Conservation (phyloP, 768 basidiomycete species). For the Daedalea quercina region DNA sequence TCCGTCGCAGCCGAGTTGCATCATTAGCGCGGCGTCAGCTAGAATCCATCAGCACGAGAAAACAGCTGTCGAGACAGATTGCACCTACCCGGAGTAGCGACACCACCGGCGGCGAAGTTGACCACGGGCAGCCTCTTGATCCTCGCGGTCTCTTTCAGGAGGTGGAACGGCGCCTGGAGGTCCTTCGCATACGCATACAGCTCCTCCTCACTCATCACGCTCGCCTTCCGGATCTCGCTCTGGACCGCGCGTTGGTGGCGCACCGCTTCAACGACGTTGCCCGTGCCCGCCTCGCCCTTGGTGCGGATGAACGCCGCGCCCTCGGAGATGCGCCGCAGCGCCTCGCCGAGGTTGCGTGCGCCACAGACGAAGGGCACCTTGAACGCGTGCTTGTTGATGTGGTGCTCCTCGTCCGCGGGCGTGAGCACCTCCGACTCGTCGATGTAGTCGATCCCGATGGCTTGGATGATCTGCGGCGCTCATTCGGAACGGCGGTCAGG, state of each 20-base stretch:
- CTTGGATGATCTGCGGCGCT: slow-evolving; percentile 73
- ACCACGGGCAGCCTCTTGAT: slow-evolving; percentile 92
- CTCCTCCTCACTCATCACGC: slow-evolving; percentile 91
- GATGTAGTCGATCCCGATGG: slow-evolving; percentile 93
- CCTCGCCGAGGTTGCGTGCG: slow-evolving; percentile 91
- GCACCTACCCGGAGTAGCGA: slow-evolving; percentile 76
- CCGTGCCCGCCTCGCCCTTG: slow-evolving; percentile 89
- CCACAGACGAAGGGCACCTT: slow-evolving; percentile 97
- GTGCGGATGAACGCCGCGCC: slow-evolving; percentile 98
- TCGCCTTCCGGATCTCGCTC: slow-evolving; percentile 78
- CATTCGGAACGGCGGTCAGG: background rate
- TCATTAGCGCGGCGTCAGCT: slow-evolving; percentile 98
- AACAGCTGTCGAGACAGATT: slow-evolving; percentile 9
- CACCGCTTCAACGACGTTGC: slow-evolving; percentile 91
- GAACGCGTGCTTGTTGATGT: slow-evolving; percentile 95
- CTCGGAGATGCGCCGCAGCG: slow-evolving; percentile 91
- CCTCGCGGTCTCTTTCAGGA: slow-evolving; percentile 93
- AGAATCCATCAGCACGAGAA: slow-evolving; percentile 1
- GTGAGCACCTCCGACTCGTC: slow-evolving; percentile 95
- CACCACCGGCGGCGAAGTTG: slow-evolving; percentile 93
- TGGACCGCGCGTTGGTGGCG: slow-evolving; percentile 83
- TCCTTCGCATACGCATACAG: slow-evolving; percentile 91
- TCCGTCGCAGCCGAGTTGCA: slow-evolving; percentile 97
- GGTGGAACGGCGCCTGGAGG: slow-evolving; percentile 87
- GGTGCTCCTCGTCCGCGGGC: slow-evolving; percentile 91